phyloP scores from a whole-genome alignment of 106 monocot species.

The Acorus calamus region DNA sequence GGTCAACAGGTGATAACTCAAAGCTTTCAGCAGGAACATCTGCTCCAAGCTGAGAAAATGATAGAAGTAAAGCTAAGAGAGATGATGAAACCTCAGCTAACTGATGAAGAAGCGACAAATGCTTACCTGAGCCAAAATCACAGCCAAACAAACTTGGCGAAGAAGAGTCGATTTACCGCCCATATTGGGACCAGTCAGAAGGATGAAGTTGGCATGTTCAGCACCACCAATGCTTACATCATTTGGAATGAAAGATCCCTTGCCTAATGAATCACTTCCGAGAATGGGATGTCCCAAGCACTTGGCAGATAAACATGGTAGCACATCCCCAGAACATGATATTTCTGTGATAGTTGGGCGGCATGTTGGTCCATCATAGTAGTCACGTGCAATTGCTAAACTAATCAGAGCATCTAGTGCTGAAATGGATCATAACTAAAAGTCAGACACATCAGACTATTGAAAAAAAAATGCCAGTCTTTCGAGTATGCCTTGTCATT shows the following conservation, averaged over 20 bases:
- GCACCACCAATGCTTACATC: conserved; percentile 66
- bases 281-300: conserved; percentile 77
- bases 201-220: conserved; percentile 50
- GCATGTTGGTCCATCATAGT: conserved; percentile 77
- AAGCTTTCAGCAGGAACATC: conserved; percentile 90
- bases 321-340: conserved; percentile 12
- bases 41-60: conserved; percentile 61
- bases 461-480: no score
- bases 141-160: conserved; percentile 83
- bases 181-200: conserved; percentile 98
- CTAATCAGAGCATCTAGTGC: conserved; percentile 88
- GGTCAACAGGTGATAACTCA: conserved; percentile 73
- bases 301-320: conserved; percentile 48
- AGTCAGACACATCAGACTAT: no score
- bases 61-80: neutral
- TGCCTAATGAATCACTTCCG: conserved; percentile 52
- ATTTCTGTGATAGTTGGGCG: conserved; percentile 50
- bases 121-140: conserved; percentile 78
- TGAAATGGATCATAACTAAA: conserved; percentile 13
- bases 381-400: conserved; percentile 63
- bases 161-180: conserved; percentile 97
- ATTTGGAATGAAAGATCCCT: conserved; percentile 87
- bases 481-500: no score
- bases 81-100: neutral
- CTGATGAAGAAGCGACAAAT: neutral